These are phyloP conservation scores for Volvox africanus DNA, from an alignment of 139 green algal genomes.

Conservation along the genomic window DNA sequence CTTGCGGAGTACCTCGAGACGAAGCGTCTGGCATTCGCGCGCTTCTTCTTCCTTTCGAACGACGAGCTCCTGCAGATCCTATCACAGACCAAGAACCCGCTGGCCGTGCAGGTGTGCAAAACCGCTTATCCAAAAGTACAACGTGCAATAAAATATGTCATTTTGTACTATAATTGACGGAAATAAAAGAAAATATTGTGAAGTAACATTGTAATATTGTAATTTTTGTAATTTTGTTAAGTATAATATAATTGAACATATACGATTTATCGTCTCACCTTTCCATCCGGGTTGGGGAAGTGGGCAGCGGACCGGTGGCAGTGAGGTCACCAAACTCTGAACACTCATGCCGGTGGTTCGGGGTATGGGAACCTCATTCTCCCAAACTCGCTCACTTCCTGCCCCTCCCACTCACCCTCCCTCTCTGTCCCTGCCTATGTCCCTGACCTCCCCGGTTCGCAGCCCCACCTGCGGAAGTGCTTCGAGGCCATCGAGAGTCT, in stretches of 20 bases:
- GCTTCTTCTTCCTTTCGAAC: slow-evolving; percentile 90
- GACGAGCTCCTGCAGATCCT: slow-evolving; percentile 89
- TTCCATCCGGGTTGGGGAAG: too few relatives aligned
- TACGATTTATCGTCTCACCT: too few relatives aligned
- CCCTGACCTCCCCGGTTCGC: slow-evolving; percentile 9
- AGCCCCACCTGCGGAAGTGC: slow-evolving; percentile 89
- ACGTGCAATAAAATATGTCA: too few relatives aligned
- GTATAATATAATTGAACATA: too few relatives aligned
- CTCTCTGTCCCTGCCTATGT: neutral
- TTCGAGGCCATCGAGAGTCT: slow-evolving; percentile 89
- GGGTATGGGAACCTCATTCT: neutral
- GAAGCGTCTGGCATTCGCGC: slow-evolving; percentile 81
- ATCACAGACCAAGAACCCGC: slow-evolving; percentile 81
- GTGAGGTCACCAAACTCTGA: too few relatives aligned
- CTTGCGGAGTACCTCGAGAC: slow-evolving; percentile 85
- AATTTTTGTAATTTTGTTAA: too few relatives aligned
- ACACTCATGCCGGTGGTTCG: too few relatives aligned
- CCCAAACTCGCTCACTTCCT: neutral
- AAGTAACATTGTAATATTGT: too few relatives aligned
- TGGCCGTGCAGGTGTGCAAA: slow-evolving; percentile 64
- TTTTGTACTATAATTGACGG: too few relatives aligned
- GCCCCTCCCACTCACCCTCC: neutral
- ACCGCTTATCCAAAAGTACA: too few relatives aligned
- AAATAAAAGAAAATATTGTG: too few relatives aligned
- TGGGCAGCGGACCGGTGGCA: too few relatives aligned